Conservation (phyloP, 352 stramenopile species). For the Phytophthora aleatoria region DNA sequence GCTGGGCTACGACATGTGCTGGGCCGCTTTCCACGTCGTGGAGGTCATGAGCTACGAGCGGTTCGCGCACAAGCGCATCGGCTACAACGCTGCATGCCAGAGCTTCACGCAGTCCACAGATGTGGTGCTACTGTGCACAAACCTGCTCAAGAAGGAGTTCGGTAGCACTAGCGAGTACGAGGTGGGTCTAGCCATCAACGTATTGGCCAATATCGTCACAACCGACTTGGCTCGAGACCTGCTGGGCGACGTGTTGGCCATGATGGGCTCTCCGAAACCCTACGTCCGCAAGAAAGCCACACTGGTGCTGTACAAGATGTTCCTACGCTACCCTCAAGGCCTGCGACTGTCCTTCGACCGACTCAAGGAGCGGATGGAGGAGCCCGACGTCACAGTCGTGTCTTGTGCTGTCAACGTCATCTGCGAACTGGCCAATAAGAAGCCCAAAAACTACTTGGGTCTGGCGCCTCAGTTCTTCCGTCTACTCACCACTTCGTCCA, state of each 20-base stretch:
- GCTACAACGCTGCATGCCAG: slow-evolving; percentile 96
- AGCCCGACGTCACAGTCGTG: slow-evolving; percentile 95
- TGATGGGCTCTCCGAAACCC: slow-evolving; percentile 93
- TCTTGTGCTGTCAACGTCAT: slow-evolving; percentile 99
- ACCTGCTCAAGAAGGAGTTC: slow-evolving; percentile 98
- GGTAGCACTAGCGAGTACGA: slow-evolving; percentile 94
- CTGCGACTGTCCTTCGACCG: slow-evolving; percentile 97
- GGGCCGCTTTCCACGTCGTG: slow-evolving; percentile 97
- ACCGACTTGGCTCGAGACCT: slow-evolving; percentile 95
- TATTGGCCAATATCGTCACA: slow-evolving; percentile 98
- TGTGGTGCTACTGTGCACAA: slow-evolving; percentile 98
- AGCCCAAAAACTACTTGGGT: slow-evolving; percentile 98
- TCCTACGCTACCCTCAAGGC: slow-evolving; percentile 97
- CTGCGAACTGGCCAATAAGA: slow-evolving; percentile 98
- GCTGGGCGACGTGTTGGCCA: slow-evolving; percentile 89
- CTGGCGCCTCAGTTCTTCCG: slow-evolving; percentile 98
- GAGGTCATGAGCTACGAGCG: slow-evolving; percentile 97
- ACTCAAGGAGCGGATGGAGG: slow-evolving; percentile 96
- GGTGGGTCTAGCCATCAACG: slow-evolving; percentile 97
- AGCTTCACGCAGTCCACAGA: slow-evolving; percentile 97
- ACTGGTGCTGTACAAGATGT: slow-evolving; percentile 98
- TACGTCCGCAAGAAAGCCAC: slow-evolving; percentile 99
- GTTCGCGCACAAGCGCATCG: slow-evolving; percentile 97
- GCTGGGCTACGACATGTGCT: slow-evolving; percentile 98
- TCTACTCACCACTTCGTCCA: slow-evolving; percentile 96